A percentile compares a stretch with the other conserved stretches of the same genome.
These are phyloP conservation scores for Metarhizium humberi DNA, from an alignment of 2,329 filamentous ascomycete species.

Conservation along the genomic window DNA sequence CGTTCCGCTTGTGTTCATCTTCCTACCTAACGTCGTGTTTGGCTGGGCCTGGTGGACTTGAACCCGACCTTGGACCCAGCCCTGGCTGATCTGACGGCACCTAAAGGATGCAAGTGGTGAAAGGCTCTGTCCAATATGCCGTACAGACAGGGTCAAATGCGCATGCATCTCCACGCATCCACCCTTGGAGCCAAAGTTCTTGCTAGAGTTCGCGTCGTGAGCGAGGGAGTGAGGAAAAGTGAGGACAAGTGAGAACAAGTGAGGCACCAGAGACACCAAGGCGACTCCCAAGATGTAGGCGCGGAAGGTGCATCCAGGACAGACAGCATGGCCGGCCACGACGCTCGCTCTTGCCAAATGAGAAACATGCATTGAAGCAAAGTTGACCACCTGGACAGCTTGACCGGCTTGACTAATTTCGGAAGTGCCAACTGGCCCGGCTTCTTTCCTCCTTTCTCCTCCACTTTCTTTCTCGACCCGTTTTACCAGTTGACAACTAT, in stretches of 20 bases:
- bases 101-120: neutral
- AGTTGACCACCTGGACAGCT: neutral
- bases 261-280: too few species aligned
- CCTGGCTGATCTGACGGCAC: neutral
- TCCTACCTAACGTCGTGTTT: neutral
- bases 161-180: neutral
- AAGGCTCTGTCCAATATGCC: neutral
- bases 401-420: neutral
- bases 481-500: neutral
- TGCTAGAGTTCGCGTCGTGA: neutral
- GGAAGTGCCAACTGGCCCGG: neutral
- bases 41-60: too few species aligned
- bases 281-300: neutral
- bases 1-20: neutral
- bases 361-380: neutral
- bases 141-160: neutral
- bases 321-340: neutral
- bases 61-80: too few species aligned
- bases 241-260: too few species aligned
- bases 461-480: neutral
- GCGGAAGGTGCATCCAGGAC: neutral
- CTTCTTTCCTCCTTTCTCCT: neutral
- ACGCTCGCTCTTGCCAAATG: neutral
- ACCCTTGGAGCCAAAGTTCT: neutral
- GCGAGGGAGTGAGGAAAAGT: neutral